Evolutionary conservation across 495 filamentous ascomycete species (phyloP).

Genomic region (Haplographium delicatum): DNA sequence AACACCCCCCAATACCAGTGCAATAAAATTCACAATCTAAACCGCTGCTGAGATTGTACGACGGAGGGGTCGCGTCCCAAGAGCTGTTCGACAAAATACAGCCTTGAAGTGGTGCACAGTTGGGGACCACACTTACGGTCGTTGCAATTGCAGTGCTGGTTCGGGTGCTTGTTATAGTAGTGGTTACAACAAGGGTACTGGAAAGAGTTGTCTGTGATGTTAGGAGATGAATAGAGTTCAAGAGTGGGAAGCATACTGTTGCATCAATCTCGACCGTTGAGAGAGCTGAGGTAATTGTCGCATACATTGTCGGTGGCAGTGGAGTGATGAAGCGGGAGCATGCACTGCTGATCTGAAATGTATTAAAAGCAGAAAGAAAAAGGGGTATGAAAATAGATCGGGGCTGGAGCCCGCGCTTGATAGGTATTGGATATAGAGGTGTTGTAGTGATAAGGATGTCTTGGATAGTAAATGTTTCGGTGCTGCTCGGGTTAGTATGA

Average conservation of each 20-base stretch:
- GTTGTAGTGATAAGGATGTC: neutral
- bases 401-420: neutral
- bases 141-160: too few species aligned
- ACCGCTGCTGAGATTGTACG: neutral
- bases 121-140: conserved; percentile 1
- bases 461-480: neutral
- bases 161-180: neutral
- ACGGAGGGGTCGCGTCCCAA: neutral
- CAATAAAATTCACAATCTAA: neutral
- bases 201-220: neutral
- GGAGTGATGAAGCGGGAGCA: conserved; percentile 4
- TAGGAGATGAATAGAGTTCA: neutral
- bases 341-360: neutral
- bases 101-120: conserved; percentile 1
- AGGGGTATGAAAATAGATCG: neutral
- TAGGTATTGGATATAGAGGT: conserved; percentile 1
- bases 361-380: neutral
- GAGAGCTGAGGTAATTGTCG: neutral
- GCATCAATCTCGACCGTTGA: neutral
- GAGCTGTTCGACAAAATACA: neutral
- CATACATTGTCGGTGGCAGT: neutral
- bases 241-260: neutral
- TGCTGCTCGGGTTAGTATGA: neutral
- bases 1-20: neutral
- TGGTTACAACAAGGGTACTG: neutral